These are phyloP conservation scores for Setomelanomma holmii DNA, from an alignment of 2,329 filamentous ascomycete species.

Conservation along the genomic window DNA sequence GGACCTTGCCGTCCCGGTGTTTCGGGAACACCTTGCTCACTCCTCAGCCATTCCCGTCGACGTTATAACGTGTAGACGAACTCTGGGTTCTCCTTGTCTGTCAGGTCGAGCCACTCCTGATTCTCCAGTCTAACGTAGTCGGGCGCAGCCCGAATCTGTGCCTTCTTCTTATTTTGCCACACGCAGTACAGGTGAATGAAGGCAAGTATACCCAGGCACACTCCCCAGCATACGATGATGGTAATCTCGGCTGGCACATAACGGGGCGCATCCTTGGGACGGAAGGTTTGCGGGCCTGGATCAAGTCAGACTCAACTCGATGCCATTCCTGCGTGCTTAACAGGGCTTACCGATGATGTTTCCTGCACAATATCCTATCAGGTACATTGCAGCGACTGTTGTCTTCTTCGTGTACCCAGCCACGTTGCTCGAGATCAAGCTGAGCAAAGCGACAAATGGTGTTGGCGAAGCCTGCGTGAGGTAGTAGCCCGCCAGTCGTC, in stretches of 20 bases:
- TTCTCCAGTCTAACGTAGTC: slow-evolving; percentile 69
- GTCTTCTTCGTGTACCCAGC: slow-evolving; percentile 67
- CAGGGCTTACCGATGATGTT: slow-evolving; percentile 44
- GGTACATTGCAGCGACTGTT: slow-evolving; percentile 61
- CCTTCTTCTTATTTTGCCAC: slow-evolving; percentile 67
- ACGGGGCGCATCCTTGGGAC: slow-evolving; percentile 47
- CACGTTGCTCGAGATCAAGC: slow-evolving; percentile 68
- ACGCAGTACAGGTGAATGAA: slow-evolving; percentile 71
- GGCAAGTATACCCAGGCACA: slow-evolving; percentile 61
- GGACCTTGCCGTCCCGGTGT: no score
- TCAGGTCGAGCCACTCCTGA: slow-evolving; percentile 71
- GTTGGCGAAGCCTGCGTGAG: slow-evolving; percentile 67
- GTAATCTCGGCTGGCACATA: slow-evolving; percentile 71
- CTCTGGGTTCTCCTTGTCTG: slow-evolving; percentile 69
- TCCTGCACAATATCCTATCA: slow-evolving; percentile 52
- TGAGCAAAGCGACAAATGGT: slow-evolving; percentile 69
- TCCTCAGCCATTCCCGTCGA: no score
- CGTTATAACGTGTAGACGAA: slow-evolving; percentile 67
- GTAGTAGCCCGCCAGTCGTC: slow-evolving; percentile 70
- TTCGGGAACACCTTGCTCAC: no score
- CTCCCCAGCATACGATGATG: slow-evolving; percentile 65
- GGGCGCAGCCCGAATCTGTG: slow-evolving; percentile 56
- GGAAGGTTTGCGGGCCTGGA: slow-evolving; percentile 53
- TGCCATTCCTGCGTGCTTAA: not conserved
- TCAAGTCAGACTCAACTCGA: slow-evolving; percentile 35